Conservation (phyloP, 2,329 filamentous ascomycete species). For the Diaporthe longicolla region DNA sequence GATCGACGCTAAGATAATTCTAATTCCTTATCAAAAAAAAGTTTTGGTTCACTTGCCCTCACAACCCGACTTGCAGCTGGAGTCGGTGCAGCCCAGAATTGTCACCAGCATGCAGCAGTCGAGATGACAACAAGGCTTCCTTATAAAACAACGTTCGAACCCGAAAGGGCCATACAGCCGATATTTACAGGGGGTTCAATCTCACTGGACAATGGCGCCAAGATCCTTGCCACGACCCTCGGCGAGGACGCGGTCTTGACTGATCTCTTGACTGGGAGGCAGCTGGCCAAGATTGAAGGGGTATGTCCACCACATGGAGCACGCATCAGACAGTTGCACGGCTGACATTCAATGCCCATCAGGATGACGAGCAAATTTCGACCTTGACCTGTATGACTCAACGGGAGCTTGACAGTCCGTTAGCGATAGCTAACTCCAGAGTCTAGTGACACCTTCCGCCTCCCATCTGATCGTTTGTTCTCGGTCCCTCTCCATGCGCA, state of each 20-base stretch:
- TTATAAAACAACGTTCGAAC: constrained; percentile 91
- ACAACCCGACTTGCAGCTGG: constrained; percentile 40
- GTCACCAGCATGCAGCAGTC: constrained; percentile 38
- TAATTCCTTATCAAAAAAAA: constrained; percentile 49
- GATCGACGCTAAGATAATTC: constrained; percentile 56
- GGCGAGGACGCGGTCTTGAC: constrained; percentile 93
- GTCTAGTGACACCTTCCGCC: constrained; percentile 84
- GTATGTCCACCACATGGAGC: constrained; percentile 61
- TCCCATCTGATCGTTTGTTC: constrained; percentile 94
- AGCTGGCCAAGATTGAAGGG: constrained; percentile 89
- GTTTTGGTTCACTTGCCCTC: constrained; percentile 36
- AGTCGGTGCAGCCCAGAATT: constrained; percentile 43
- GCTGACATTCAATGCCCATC: constrained; percentile 8
- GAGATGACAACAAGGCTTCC: constrained; percentile 73
- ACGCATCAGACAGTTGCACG: neutral
- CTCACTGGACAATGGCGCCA: constrained; percentile 84
- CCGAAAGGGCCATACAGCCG: constrained; percentile 85
- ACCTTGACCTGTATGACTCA: constrained; percentile 71
- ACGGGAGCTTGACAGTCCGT: constrained; percentile 25
- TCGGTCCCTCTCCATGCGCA: constrained; percentile 94
- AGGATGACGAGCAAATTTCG: constrained; percentile 87
- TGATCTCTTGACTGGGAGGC: constrained; percentile 84
- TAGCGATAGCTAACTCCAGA: constrained; percentile 43
- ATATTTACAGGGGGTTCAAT: constrained; percentile 95
- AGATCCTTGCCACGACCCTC: constrained; percentile 88